A percentile compares a stretch with the other conserved stretches of the same genome.
Evolutionary conservation across 1,139 yeast genomes (phyloP).

Genomic region (Pichia sp.): DNA sequence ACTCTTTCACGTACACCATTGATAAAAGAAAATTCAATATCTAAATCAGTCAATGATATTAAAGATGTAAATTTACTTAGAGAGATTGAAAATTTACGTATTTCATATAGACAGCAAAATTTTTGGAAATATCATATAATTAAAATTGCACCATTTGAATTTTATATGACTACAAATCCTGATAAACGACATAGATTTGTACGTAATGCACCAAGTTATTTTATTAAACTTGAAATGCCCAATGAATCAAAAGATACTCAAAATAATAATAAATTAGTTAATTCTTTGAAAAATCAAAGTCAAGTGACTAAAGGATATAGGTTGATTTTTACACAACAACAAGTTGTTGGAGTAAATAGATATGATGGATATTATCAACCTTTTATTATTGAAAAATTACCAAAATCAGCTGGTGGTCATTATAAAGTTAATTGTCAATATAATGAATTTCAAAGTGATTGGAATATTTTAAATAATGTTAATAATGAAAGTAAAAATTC

Average conservation of each 20-base stretch:
- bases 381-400: slow-evolving; percentile 22
- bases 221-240: slow-evolving; percentile 36
- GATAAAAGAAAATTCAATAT: not conserved
- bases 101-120: slow-evolving; percentile 17
- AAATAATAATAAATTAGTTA: not conserved
- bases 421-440: slow-evolving; percentile 15
- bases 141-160: slow-evolving; percentile 39
- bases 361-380: slow-evolving; percentile 9
- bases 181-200: slow-evolving; percentile 48
- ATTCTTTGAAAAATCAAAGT: slow-evolving; percentile 21
- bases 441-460: slow-evolving; percentile 18
- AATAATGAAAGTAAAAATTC: slow-evolving; percentile 8
- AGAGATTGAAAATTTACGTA: slow-evolving; percentile 11
- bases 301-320: slow-evolving; percentile 25
- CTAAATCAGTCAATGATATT: not conserved
- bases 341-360: slow-evolving; percentile 19
- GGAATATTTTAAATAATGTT: slow-evolving; percentile 8
- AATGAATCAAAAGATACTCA: slow-evolving; percentile 11
- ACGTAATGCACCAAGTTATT: slow-evolving; percentile 52
- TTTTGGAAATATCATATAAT: slow-evolving; percentile 61
- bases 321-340: slow-evolving; percentile 34
- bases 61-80: not conserved
- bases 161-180: slow-evolving; percentile 57
- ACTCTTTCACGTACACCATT: slow-evolving; percentile 6
- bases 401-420: slow-evolving; percentile 18